phyloP scores from a whole-genome alignment of 805 yeast species.

The Candida takata region DNA sequence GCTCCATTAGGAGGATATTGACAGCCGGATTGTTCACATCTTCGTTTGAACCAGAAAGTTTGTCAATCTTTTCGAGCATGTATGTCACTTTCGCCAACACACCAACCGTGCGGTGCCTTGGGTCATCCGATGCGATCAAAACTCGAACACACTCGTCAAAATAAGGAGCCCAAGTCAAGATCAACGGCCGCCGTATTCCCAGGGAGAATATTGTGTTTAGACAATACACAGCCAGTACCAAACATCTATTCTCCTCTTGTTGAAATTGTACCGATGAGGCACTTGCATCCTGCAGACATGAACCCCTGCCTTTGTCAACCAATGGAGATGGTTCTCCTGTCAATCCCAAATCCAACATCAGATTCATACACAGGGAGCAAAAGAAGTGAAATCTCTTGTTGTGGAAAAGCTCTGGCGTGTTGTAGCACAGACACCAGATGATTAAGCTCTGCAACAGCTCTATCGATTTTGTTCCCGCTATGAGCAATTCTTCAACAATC shows the following conservation, averaged over 20 bases:
- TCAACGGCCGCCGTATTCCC: conserved; percentile 56
- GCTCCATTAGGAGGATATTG: conserved; percentile 12
- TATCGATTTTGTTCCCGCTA: conserved; percentile 61
- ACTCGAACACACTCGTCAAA: conserved; percentile 51
- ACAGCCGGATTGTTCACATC: conserved; percentile 15
- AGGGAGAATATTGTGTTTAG: conserved; percentile 57
- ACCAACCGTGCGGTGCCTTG: conserved; percentile 39
- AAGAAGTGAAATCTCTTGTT: conserved; percentile 72
- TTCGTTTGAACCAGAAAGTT: conserved; percentile 10
- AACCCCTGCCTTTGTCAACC: conserved; percentile 33
- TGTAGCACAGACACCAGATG: conserved; percentile 70
- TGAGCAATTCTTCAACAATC: conserved; percentile 51
- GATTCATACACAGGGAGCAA: conserved; percentile 53
- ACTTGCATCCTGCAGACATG: too few relatives aligned
- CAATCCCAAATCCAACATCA: conserved; percentile 73
- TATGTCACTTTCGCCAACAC: conserved; percentile 52
- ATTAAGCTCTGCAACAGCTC: conserved; percentile 60
- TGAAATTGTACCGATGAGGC: conserved; percentile 34
- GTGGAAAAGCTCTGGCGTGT: conserved; percentile 73
- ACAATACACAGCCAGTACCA: conserved; percentile 54
- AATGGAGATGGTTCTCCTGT: conserved; percentile 44
- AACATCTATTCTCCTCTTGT: conserved; percentile 39
- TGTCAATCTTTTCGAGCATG: conserved; percentile 48
- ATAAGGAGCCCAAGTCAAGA: conserved; percentile 54
- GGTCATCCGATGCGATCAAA: conserved; percentile 33